These are phyloP conservation scores for Penicillium rolfsii DNA, from an alignment of 2,329 filamentous ascomycete species.

Conservation along the genomic window DNA sequence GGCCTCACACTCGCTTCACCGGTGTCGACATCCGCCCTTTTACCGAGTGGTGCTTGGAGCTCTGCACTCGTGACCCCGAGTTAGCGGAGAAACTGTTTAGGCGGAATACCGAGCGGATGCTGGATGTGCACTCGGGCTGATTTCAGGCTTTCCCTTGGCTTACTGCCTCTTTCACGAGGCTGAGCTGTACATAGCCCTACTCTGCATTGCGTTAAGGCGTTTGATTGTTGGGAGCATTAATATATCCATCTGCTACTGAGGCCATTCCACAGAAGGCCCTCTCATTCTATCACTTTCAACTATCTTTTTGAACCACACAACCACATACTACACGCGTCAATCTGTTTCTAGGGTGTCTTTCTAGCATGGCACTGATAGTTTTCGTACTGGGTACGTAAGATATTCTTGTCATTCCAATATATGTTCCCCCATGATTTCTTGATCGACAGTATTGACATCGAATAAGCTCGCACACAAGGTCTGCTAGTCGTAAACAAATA, in stretches of 20 bases:
- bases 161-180: neutral
- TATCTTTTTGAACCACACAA: neutral
- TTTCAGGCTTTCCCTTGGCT: neutral
- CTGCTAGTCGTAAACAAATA: neutral
- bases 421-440: constrained; percentile 14
- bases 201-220: constrained; percentile 16
- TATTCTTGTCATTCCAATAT: constrained; percentile 8
- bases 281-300: neutral
- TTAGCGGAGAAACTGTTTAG: constrained; percentile 58
- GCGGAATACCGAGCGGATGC: constrained; percentile 59
- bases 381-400: neutral
- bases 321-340: neutral
- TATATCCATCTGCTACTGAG: neutral
- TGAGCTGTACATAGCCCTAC: constrained; percentile 16
- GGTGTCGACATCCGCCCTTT: constrained; percentile 60
- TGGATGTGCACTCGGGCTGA: constrained; percentile 36
- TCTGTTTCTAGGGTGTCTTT: too few relatives aligned
- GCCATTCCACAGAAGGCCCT: neutral
- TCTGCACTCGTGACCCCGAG: constrained; percentile 53
- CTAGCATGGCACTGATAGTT: neutral
- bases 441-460: constrained; percentile 20
- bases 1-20: constrained; percentile 67
- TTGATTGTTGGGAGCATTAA: constrained; percentile 7
- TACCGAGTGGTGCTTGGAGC: constrained; percentile 57
- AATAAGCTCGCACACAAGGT: constrained; percentile 8